Evolutionary conservation across 345 rosid species (phyloP).

Genomic region (Salix purpurea): DNA sequence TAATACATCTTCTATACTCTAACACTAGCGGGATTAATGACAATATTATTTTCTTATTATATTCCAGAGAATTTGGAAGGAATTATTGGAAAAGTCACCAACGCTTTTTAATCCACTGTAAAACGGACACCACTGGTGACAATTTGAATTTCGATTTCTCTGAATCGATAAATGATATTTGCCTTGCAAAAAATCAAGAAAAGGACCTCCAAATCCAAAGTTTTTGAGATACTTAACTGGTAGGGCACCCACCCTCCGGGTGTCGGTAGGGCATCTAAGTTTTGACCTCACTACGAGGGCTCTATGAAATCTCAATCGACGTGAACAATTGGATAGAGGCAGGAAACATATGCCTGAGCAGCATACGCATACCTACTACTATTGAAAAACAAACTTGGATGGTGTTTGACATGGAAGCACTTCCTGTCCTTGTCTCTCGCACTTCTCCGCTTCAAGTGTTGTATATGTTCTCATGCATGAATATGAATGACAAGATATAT

Average conservation of each 20-base stretch:
- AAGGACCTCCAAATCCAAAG: background rate
- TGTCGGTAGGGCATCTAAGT: constrained; percentile 15
- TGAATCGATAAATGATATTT: too few species aligned
- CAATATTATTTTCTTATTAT: too few species aligned
- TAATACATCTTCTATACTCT: too few species aligned
- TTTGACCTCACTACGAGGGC: background rate
- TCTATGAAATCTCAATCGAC: too few species aligned
- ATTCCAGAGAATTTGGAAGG: too few species aligned
- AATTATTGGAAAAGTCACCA: too few species aligned
- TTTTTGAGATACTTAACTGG: background rate
- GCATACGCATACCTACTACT: background rate
- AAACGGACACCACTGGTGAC: too few species aligned
- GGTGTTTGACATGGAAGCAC: background rate
- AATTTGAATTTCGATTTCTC: too few species aligned
- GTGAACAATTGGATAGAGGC: background rate
- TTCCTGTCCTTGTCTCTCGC: background rate
- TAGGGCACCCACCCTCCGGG: background rate
- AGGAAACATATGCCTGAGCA: background rate
- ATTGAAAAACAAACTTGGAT: background rate
- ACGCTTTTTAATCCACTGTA: too few species aligned
- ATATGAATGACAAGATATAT: too few species aligned
- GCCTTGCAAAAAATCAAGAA: background rate
- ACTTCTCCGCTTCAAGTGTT: background rate
- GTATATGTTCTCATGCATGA: too few species aligned
- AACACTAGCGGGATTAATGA: too few species aligned